Conservation (phyloP, 176 grass and related monocot genomes). For the Rhynchospora tenuis region DNA sequence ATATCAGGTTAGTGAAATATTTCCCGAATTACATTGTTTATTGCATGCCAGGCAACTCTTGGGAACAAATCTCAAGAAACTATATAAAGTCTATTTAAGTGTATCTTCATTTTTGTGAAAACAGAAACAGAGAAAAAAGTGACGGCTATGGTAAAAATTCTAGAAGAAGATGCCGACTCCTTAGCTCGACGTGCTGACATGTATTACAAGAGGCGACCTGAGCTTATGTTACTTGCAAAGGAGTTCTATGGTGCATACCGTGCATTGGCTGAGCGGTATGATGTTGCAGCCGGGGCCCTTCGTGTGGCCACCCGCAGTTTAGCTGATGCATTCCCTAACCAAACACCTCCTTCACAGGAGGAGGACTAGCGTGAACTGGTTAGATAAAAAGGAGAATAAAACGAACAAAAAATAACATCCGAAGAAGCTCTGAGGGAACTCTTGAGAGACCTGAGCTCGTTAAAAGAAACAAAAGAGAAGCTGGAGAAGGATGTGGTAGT, state of each 20-base stretch:
- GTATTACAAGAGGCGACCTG: constrained; percentile 20
- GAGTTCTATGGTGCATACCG: constrained; percentile 21
- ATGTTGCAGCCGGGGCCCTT: constrained; percentile 17
- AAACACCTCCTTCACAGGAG: constrained; percentile 12
- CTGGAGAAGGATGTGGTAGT: constrained; percentile 43
- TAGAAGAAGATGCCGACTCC: constrained; percentile 25
- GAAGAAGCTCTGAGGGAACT: constrained; percentile 8
- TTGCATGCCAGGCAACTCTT: not conserved
- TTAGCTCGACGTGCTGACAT: constrained; percentile 18
- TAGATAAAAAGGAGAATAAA: constrained; percentile 23
- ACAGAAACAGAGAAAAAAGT: constrained; percentile 25
- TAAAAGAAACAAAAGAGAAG: constrained; percentile 61
- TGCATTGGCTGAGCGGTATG: constrained; percentile 24
- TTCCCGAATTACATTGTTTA: not conserved
- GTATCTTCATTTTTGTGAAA: constrained; percentile 1
- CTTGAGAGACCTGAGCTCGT: constrained; percentile 1
- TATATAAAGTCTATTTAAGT: not conserved
- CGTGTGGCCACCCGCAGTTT: constrained; percentile 8
- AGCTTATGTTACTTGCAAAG: constrained; percentile 17
- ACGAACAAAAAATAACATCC: constrained; percentile 23
- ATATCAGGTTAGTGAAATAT: not conserved
- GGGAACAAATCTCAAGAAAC: not conserved
- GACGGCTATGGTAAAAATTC: constrained; percentile 18
- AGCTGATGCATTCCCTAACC: constrained; percentile 13
- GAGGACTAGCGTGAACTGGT: constrained; percentile 41